Conservation (phyloP, 495 filamentous ascomycete species). For the Neurospora sp. region DNA sequence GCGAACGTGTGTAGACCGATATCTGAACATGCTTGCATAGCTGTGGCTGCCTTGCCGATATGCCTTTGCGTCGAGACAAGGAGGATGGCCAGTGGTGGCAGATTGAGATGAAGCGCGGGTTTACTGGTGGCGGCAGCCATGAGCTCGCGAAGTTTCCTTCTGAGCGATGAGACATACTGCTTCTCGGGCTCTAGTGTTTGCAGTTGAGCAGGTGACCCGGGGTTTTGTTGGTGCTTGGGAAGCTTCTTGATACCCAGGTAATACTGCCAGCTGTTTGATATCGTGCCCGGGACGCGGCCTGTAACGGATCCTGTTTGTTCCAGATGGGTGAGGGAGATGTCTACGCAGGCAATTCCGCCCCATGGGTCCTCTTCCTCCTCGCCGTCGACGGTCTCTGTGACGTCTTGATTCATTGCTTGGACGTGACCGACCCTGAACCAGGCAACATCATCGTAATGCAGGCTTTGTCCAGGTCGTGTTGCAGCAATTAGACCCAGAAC, state of each 20-base stretch:
- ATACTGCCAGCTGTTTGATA: conserved; percentile 70
- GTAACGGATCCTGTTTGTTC: conserved; percentile 76
- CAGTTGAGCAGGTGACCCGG: conserved; percentile 28
- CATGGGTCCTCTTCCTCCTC: conserved; percentile 55
- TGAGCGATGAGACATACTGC: conserved; percentile 53
- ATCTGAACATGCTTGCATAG: conserved; percentile 68
- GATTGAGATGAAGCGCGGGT: conserved; percentile 70
- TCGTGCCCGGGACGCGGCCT: conserved; percentile 62
- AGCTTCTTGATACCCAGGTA: conserved; percentile 66
- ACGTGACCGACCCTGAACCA: conserved; percentile 86
- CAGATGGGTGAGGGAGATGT: conserved; percentile 75
- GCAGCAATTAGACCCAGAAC: conserved; percentile 35
- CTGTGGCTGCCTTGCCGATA: conserved; percentile 78
- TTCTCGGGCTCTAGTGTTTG: conserved; percentile 26
- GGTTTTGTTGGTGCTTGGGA: conserved; percentile 18
- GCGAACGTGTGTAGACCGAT: conserved; percentile 83
- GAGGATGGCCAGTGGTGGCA: conserved; percentile 82
- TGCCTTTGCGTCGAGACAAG: conserved; percentile 81
- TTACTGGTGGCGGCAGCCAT: conserved; percentile 82
- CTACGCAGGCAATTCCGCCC: conserved; percentile 74
- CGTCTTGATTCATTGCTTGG: conserved; percentile 47
- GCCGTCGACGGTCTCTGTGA: conserved; percentile 22
- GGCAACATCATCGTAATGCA: conserved; percentile 53
- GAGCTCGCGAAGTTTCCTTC: conserved; percentile 71
- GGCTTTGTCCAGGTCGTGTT: conserved; percentile 19